Evolutionary conservation across 2,329 filamentous ascomycete species (phyloP).

Genomic region (Neonectria coccinea): DNA sequence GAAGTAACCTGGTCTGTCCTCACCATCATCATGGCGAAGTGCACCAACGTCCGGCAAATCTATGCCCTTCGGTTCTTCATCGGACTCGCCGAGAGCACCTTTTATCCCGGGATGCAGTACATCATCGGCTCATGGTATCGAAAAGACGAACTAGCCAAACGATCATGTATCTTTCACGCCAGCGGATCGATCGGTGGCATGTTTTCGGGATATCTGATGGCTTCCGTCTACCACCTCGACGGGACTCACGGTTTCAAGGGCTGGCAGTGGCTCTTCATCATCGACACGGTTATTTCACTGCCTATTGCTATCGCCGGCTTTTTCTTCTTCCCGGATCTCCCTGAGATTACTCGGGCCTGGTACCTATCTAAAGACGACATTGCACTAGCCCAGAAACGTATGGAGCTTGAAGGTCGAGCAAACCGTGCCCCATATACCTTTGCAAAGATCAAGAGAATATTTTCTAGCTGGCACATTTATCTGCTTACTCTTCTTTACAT

Average conservation of each 20-base stretch:
- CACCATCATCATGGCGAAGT: constrained; percentile 53
- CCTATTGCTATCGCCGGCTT: constrained; percentile 50
- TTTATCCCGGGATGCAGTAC: constrained; percentile 55
- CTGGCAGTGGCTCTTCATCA: constrained; percentile 57
- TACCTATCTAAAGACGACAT: constrained; percentile 46
- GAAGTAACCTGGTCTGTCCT: constrained; percentile 49
- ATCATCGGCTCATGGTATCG: constrained; percentile 59
- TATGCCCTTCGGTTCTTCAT: constrained; percentile 58
- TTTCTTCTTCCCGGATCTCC: constrained; percentile 48
- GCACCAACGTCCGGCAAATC: constrained; percentile 52
- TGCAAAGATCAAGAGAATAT: constrained; percentile 69
- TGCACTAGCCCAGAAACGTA: constrained; percentile 45
- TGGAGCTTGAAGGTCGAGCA: constrained; percentile 58
- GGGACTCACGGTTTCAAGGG: constrained; percentile 60
- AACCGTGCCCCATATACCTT: constrained; percentile 54
- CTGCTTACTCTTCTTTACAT: constrained; percentile 69
- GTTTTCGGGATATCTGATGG: constrained; percentile 50
- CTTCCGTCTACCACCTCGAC: constrained; percentile 54
- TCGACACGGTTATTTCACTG: constrained; percentile 51
- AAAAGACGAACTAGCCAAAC: constrained; percentile 56
- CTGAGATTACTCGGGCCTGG: constrained; percentile 46
- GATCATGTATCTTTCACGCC: constrained; percentile 56
- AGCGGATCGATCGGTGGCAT: constrained; percentile 43
- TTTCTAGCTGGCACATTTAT: constrained; percentile 74
- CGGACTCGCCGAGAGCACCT: constrained; percentile 53